phyloP scores from a whole-genome alignment of 306 rosid species.

The Carpinus fangiana region DNA sequence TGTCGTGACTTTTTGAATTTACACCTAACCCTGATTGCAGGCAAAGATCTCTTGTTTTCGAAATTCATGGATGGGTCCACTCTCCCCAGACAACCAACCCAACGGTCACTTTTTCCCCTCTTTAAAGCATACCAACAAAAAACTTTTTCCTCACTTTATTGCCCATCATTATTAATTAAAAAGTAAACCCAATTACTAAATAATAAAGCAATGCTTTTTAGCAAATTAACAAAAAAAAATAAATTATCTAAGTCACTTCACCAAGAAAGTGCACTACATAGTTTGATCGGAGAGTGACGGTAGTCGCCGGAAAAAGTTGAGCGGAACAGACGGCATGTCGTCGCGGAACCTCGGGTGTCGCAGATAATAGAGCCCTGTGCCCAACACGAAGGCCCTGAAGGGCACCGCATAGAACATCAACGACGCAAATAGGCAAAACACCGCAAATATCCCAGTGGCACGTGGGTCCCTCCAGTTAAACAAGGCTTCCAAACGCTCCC shows the following conservation, averaged over 20 bases:
- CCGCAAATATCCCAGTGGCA: slow-evolving; percentile 76
- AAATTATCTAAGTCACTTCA: background rate
- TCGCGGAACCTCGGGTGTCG: slow-evolving; percentile 81
- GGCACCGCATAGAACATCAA: slow-evolving; percentile 68
- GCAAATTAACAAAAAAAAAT: background rate
- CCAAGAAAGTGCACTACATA: slow-evolving; percentile 38
- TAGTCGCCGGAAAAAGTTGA: slow-evolving; percentile 69
- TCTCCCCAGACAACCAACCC: background rate
- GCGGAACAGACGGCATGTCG: slow-evolving; percentile 77
- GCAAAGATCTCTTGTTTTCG: too few relatives aligned
- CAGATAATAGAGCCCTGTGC: slow-evolving; percentile 58
- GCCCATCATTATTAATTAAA: background rate
- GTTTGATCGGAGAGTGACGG: slow-evolving; percentile 78
- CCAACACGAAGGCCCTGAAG: slow-evolving; percentile 53
- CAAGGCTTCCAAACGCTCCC: slow-evolving; percentile 82
- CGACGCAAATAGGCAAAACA: slow-evolving; percentile 65
- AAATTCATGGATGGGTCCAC: too few relatives aligned
- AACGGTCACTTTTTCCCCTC: background rate
- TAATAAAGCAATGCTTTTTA: background rate
- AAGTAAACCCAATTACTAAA: background rate
- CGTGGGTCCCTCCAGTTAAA: slow-evolving; percentile 82
- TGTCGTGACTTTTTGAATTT: too few relatives aligned
- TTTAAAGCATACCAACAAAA: background rate
- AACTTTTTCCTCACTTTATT: background rate
- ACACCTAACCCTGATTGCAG: too few relatives aligned